Evolutionary conservation across 768 basidiomycete genomes (phyloP).

Genomic region (Amanita exitialis): DNA sequence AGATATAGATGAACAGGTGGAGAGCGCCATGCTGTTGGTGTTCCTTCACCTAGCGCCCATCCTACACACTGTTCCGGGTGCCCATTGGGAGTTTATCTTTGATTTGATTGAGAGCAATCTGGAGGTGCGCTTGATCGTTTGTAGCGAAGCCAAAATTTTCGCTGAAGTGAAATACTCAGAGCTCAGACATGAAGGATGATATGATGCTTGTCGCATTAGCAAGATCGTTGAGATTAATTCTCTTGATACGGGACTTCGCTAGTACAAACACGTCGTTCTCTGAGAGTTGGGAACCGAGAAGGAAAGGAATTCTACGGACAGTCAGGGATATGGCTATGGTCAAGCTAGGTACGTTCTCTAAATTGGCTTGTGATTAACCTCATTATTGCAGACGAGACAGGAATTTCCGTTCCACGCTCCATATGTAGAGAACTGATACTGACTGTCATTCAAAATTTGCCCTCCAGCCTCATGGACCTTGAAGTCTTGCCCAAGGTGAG

Average conservation of each 20-base stretch:
- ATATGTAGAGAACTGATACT: conserved; percentile 61
- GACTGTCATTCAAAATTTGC: conserved; percentile 57
- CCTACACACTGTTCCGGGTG: conserved; percentile 75
- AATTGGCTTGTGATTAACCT: not conserved
- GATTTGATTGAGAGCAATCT: conserved; percentile 83
- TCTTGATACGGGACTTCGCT: conserved; percentile 58
- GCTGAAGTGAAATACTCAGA: conserved; percentile 24
- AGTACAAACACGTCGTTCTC: conserved; percentile 65
- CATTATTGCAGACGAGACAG: conserved; percentile 16
- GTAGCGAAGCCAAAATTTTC: not conserved
- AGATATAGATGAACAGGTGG: conserved; percentile 67
- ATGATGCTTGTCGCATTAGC: conserved; percentile 52
- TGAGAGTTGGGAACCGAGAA: conserved; percentile 55
- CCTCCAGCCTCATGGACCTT: conserved; percentile 49
- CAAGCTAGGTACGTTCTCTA: conserved; percentile 34
- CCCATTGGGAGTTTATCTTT: conserved; percentile 91
- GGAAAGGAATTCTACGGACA: conserved; percentile 39
- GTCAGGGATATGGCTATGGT: conserved; percentile 52
- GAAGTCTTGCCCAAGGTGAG: conserved; percentile 56
- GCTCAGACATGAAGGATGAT: conserved; percentile 47
- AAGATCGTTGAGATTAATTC: conserved; percentile 59
- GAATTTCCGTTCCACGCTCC: conserved; percentile 46
- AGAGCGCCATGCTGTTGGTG: conserved; percentile 65
- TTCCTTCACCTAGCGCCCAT: conserved; percentile 77
- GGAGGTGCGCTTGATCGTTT: conserved; percentile 45